Evolutionary conservation across 1,284 basidiomycete species (phyloP).

Genomic region (Entoloma clypeatum): DNA sequence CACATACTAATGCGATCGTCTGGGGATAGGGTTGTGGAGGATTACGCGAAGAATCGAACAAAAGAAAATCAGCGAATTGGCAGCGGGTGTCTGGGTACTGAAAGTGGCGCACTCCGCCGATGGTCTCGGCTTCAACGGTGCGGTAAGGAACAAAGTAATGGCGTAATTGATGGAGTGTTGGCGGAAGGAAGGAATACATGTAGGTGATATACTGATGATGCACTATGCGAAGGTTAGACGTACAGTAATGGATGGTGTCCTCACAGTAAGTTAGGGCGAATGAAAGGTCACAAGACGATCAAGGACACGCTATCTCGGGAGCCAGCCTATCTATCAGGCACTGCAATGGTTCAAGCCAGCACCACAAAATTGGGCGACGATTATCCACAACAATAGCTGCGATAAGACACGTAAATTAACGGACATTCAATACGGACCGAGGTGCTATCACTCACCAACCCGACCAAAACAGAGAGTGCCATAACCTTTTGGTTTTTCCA

Average conservation of each 20-base stretch:
- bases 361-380: conserved; percentile 86
- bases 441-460: conserved; percentile 52
- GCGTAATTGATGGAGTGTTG: too few relatives aligned
- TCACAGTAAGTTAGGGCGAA: background rate
- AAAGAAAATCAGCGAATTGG: too few relatives aligned
- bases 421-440: conserved; percentile 5
- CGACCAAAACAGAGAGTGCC: conserved; percentile 69
- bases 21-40: too few relatives aligned
- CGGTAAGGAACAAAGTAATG: too few relatives aligned
- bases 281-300: too few relatives aligned
- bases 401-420: background rate
- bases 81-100: too few relatives aligned
- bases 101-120: too few relatives aligned
- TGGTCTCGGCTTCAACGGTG: too few relatives aligned
- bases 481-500: conserved; percentile 88
- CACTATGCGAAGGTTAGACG: conserved; percentile 1
- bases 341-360: conserved; percentile 66
- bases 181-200: too few relatives aligned
- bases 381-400: conserved; percentile 73
- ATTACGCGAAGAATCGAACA: too few relatives aligned
- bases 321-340: conserved; percentile 18
- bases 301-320: too few relatives aligned
- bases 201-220: background rate
- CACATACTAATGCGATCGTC: too few relatives aligned
- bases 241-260: conserved; percentile 8